Base-by-base conservation (phyloP, 495 filamentous ascomycete species). In the Hypoxylon perforatum region DNA sequence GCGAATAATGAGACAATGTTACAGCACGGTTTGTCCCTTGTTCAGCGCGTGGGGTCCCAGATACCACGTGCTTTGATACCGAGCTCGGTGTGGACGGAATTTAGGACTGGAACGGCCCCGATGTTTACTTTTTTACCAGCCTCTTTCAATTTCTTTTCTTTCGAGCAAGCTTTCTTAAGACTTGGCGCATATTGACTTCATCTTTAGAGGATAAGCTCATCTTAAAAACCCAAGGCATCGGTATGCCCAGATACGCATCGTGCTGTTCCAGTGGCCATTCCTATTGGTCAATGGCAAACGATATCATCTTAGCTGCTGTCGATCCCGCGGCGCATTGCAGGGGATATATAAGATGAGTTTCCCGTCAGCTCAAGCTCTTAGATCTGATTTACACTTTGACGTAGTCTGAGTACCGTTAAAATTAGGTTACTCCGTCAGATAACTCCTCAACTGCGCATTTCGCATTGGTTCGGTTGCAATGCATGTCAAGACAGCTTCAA, bases 201-300 rank as follows among this genome's bases (percentile, higher is more conserved):
- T 41, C 14, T 17, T 41, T 38, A 38, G 35, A 54, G 19, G 19
- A 14, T 38, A 28, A 53, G 33, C 35, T 54, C 11, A 28, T 23
- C 19, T 54, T 28, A 41, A 38, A 0, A 17, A 21, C 41, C 28
- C 30, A 60, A 30, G 49, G 18, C 21, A 36, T 6, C 22, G 50
- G 42, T 33, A 44, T 36, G 25, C 23, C 44, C n/a, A 33, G 15
- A 18, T 36, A 19, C 38, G 36, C 47, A 51, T 49, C 51, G 38
- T 56, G 52, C 53, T 61, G 30, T 36, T 65, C 36, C 49, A 42
- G 35, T 42, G 22, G 7, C 5, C 14, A 1, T 41, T 69, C 21
- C 48, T 36, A 72, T 72, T 72, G 65, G 69, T 18, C 57, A 57
- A 62, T 69, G 46, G 21, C 18, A 33, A 6, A 10, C 21, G 22